A percentile compares a stretch with the other conserved stretches of the same genome.
phyloP scores from a whole-genome alignment of 768 basidiomycete species.

The Lactarius quietus region DNA sequence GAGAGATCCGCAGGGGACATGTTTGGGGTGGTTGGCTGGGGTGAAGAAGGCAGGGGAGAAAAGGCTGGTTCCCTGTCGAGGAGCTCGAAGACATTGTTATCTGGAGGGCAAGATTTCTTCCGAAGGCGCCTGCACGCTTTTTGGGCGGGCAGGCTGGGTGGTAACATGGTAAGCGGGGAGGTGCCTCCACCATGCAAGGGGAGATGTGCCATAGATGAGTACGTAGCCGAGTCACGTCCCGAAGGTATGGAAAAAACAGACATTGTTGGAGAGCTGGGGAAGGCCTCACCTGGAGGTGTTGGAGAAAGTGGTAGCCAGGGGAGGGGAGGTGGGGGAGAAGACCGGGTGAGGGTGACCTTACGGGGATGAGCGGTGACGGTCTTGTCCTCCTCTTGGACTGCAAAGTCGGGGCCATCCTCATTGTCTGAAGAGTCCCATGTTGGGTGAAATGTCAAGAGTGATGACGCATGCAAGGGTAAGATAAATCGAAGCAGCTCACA shows the following conservation, averaged over 20 bases:
- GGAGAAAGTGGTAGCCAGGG: conserved; percentile 37
- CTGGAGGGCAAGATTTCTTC: conserved; percentile 79
- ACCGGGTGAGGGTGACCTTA: conserved; percentile 37
- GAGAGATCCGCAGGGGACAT: conserved; percentile 29
- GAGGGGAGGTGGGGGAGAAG: conserved; percentile 36
- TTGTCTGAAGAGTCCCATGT: conserved; percentile 45
- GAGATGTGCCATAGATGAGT: conserved; percentile 43
- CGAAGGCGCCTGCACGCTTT: conserved; percentile 57
- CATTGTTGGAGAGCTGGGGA: conserved; percentile 53
- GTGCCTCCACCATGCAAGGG: conserved; percentile 38
- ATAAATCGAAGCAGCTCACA: too few relatives aligned
- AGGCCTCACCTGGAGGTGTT: conserved; percentile 34
- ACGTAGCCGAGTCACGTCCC: conserved; percentile 42
- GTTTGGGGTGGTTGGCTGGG: conserved; percentile 36
- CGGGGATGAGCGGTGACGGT: conserved; percentile 66
- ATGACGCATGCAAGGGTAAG: too few relatives aligned
- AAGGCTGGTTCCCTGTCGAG: conserved; percentile 36
- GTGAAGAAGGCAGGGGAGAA: conserved; percentile 32
- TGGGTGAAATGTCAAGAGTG: too few relatives aligned
- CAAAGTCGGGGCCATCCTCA: conserved; percentile 49
- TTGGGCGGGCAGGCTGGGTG: conserved; percentile 62
- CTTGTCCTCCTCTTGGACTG: conserved; percentile 59
- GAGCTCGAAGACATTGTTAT: conserved; percentile 50
- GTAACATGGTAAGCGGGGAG: conserved; percentile 46
- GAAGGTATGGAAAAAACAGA: conserved; percentile 70